Evolutionary conservation across 2,329 filamentous ascomycete genomes (phyloP), one percentile per base, ranked within the genome.

Genomic region (Curvularia sp.): DNA sequence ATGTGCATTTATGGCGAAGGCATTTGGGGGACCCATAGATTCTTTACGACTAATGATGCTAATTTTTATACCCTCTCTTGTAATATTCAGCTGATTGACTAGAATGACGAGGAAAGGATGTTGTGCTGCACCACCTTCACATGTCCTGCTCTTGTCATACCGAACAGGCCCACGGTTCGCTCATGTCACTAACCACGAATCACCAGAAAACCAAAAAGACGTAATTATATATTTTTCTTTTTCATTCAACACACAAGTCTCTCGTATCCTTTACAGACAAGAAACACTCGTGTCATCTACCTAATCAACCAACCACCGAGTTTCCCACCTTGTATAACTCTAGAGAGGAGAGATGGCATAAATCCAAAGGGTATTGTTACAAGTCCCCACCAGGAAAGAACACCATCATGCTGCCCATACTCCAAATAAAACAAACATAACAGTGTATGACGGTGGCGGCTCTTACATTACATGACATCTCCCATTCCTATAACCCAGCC

Each of bases 311-410:
- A 18, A 18, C 35, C 7, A 18, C 15, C n/a, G n/a, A 7, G 35
- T 18, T 38, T 38, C n/a, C 33, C 35, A 38, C 35, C 35, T n/a
- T 38, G 22, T 35, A 35, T 24, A 49, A 24, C 18, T 50, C 33
- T 30, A 33, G 39, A 56, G 57, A 50, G 47, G 53, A 55, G 63
- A 60, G 65, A 67, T 63, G 43, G 35, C 61, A 39, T 31, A 51
- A 43, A 57, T 50, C 42, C 51, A 39, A 31, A 31, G 51, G 51
- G 51, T 53, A 53, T 53, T 46, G 30, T 53, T 53, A 53, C 51
- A 53, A 24, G 31, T 20, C 30, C 33, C 22, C 30, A 18, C 15
- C 31, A 46, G 20, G 8, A 12, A 46, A 15, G 28, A 39, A 44
- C 30, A 53, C 50, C 18, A 44, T 42, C 51, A 28, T 35, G 33